Evolutionary conservation across 2,329 filamentous ascomycete species (phyloP).

Genomic region (Diaporthe citrichinensis): DNA sequence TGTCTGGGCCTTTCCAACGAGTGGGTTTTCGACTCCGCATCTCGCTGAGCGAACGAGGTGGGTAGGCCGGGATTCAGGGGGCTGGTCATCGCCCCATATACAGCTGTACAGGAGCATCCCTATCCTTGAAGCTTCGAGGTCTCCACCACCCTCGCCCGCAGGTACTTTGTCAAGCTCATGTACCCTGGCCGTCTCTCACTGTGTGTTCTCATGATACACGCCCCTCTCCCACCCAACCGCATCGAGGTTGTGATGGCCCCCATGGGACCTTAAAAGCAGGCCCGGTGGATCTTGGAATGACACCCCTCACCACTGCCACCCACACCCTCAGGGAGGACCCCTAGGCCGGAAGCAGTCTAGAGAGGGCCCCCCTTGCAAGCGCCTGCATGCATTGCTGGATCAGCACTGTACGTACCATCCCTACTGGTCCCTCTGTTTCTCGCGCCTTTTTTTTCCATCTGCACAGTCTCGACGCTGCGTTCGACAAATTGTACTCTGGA

Average conservation of each 20-base stretch:
- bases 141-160: conserved; percentile 35
- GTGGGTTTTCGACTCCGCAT: conserved; percentile 42
- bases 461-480: conserved; percentile 41
- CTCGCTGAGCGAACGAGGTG: conserved; percentile 42
- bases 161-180: conserved; percentile 34
- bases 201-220: conserved; percentile 32
- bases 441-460: conserved; percentile 40
- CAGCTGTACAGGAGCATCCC: conserved; percentile 38
- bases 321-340: conserved; percentile 35
- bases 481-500: conserved; percentile 41
- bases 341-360: conserved; percentile 34
- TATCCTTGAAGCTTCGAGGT: conserved; percentile 40
- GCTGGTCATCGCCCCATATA: conserved; percentile 42
- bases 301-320: conserved; percentile 32
- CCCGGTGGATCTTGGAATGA: conserved; percentile 37
- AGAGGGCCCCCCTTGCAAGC: conserved; percentile 35
- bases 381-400: conserved; percentile 35
- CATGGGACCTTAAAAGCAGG: conserved; percentile 36
- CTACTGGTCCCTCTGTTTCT: conserved; percentile 38
- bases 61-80: conserved; percentile 37
- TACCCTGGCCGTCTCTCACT: conserved; percentile 33
- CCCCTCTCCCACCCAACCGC: conserved; percentile 36
- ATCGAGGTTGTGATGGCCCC: conserved; percentile 34
- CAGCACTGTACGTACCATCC: conserved; percentile 41
- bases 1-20: conserved; percentile 42